Evolutionary conservation across 2,329 filamentous ascomycete species (phyloP), one percentile per base, ranked within the genome.

Genomic region (Pseudomassariella vexata): DNA sequence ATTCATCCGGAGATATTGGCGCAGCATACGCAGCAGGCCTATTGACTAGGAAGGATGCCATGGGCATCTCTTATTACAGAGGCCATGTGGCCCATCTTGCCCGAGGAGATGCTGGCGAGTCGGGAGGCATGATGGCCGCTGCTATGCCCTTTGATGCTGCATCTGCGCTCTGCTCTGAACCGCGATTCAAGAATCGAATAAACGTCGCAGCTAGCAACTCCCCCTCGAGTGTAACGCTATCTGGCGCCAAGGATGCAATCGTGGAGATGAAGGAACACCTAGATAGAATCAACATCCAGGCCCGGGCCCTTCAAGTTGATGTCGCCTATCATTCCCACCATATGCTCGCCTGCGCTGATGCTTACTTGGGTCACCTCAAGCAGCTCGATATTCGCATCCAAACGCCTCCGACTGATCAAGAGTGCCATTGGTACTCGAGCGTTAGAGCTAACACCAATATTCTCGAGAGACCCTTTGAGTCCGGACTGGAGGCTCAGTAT

Each of bases 1-100:
- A 68, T 37, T 65, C 62, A 0, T 59, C 53, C n/a, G 65, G 65
- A 7, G 65, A 68, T 36, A 65, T 66, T 28, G 59, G 40, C 2
- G 62, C 63, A 14, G 63, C 64, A 0, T 66, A 62, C 35, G 50
- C 60, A 2, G 46, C 56, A 2, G 61, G 59, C 2, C 45, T 50
- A 3, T 29, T 66, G 0, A 47, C 47, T 5, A 45, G 47, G 4
- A 44, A 53, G 9, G 48, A 53, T 15, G 57, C 57, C 14, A 40
- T 55, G 11, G 42, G 57, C 6, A 37, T 46, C n/a, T 47, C 51
- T 3, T 53, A 55, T 37, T 51, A 47, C 34, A 45, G 38, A 6
- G 38, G 38, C 10, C 2, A 34, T 12, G 12, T 24, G 15, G 7
- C 28, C 10, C 6, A 35, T 5, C 16, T 32, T 5, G 28, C 32